Conservation (phyloP, 257 asterid species). For the Plantago ovata region DNA sequence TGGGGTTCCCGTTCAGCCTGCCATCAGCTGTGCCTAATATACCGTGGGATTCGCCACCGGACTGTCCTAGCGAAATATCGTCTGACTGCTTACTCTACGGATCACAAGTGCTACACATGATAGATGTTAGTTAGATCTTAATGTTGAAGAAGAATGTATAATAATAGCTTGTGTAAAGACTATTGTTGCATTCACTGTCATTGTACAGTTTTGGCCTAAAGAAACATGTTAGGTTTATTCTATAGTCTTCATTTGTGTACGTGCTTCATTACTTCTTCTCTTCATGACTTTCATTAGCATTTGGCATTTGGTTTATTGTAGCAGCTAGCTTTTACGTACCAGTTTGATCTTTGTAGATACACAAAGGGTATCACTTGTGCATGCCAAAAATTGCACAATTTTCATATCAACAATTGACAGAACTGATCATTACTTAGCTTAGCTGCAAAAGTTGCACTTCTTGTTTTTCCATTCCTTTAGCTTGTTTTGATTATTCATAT, state of each 20-base stretch:
- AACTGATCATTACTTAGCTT: too few relatives aligned
- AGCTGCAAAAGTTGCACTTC: too few relatives aligned
- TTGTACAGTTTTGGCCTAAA: slow-evolving; percentile 11
- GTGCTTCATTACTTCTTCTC: too few relatives aligned
- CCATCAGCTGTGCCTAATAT: slow-evolving; percentile 20
- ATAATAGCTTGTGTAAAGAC: slow-evolving; percentile 1
- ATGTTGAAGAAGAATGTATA: not conserved
- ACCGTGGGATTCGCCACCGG: slow-evolving; percentile 61
- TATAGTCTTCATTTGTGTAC: slow-evolving; percentile 1
- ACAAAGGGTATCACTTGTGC: too few relatives aligned
- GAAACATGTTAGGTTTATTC: not conserved
- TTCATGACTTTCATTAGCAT: too few relatives aligned
- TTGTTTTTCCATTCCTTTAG: too few relatives aligned
- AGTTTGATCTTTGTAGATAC: too few relatives aligned
- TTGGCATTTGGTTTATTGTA: too few relatives aligned
- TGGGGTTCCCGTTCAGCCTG: slow-evolving; percentile 61
- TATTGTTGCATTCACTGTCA: slow-evolving; percentile 2
- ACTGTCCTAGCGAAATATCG: slow-evolving; percentile 57
- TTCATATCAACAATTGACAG: too few relatives aligned
- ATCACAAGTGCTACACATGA: slow-evolving; percentile 43
- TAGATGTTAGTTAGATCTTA: slow-evolving; percentile 8
- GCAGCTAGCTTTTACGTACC: too few relatives aligned
- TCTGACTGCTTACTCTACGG: slow-evolving; percentile 48
- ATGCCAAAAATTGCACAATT: too few relatives aligned
- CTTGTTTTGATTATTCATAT: too few relatives aligned